These are phyloP conservation scores for Garcia nutans DNA, from an alignment of 345 rosid genomes.

Conservation along the genomic window DNA sequence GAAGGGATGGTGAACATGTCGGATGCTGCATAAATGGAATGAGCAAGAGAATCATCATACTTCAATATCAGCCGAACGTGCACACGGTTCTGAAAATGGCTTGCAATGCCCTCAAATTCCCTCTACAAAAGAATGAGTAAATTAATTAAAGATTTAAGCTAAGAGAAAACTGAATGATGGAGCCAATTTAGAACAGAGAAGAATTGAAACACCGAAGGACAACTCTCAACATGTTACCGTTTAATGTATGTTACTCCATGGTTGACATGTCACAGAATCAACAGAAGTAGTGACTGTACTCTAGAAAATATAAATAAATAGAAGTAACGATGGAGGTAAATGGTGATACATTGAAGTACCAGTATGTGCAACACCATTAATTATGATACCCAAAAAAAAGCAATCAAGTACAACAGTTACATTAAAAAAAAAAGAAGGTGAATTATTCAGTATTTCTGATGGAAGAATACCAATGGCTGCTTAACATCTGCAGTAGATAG, in stretches of 20 bases:
- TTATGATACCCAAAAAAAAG: background rate
- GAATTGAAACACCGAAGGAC: background rate
- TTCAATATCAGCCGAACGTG: constrained; percentile 71
- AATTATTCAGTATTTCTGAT: constrained; percentile 12
- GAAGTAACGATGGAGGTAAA: background rate
- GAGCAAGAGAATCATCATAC: constrained; percentile 89
- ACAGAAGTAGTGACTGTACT: background rate
- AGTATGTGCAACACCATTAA: background rate
- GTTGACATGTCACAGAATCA: background rate
- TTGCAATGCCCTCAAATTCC: constrained; percentile 86
- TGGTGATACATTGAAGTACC: background rate
- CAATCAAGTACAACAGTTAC: background rate
- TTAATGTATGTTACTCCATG: background rate
- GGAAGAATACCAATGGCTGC: constrained; percentile 68
- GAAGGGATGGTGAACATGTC: constrained; percentile 96
- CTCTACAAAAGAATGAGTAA: constrained; percentile 42
- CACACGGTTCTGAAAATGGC: constrained; percentile 63
- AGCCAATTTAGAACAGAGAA: constrained; percentile 1
- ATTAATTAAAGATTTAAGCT: background rate
- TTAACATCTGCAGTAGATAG: constrained; percentile 64
- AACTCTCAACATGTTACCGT: background rate
- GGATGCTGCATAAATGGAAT: constrained; percentile 76
- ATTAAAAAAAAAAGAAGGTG: background rate
- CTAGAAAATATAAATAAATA: no score
- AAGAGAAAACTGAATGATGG: background rate